Evolutionary conservation across 805 yeast genomes (phyloP).

Genomic region (Ogataea paraovalis): DNA sequence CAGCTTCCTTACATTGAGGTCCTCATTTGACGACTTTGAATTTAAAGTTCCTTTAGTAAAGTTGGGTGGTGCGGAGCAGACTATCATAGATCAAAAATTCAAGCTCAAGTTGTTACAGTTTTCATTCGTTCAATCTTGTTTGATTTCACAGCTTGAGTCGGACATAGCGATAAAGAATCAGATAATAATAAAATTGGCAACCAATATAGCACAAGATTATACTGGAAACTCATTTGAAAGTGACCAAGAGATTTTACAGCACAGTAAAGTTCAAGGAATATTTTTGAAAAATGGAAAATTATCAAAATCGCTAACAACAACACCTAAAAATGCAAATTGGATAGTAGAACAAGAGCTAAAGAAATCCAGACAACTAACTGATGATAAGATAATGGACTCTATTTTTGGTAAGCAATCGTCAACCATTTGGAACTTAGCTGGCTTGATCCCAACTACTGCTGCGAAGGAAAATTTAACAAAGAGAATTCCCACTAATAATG

Average conservation of each 20-base stretch:
- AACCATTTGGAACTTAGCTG: background rate
- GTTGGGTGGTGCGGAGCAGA: background rate
- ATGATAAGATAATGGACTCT: background rate
- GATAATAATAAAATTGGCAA: conserved; percentile 20
- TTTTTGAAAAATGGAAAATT: conserved; percentile 17
- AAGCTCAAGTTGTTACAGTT: conserved; percentile 5
- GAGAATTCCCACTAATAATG: background rate
- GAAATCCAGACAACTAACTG: background rate
- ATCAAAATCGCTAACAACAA: conserved; percentile 9
- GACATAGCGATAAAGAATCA: conserved; percentile 19
- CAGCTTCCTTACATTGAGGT: background rate
- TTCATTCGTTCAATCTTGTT: conserved; percentile 10
- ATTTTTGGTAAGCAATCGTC: background rate
- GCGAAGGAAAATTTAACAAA: background rate
- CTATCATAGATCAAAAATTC: background rate
- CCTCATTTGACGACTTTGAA: conserved; percentile 6
- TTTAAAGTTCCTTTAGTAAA: conserved; percentile 9
- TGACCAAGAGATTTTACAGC: conserved; percentile 18
- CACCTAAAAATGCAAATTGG: conserved; percentile 5
- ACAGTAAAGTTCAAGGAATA: conserved; percentile 13
- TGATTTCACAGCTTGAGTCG: conserved; percentile 8
- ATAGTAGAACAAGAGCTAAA: conserved; percentile 1
- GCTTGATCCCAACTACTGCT: background rate
- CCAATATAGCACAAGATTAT: conserved; percentile 20
- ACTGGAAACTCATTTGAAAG: conserved; percentile 12